Percentiles rank a stretch among this genome's conserved stretches.
These are phyloP conservation scores for Ganoderma multipileum DNA, from an alignment of 1,284 basidiomycete genomes.

Conservation along the genomic window DNA sequence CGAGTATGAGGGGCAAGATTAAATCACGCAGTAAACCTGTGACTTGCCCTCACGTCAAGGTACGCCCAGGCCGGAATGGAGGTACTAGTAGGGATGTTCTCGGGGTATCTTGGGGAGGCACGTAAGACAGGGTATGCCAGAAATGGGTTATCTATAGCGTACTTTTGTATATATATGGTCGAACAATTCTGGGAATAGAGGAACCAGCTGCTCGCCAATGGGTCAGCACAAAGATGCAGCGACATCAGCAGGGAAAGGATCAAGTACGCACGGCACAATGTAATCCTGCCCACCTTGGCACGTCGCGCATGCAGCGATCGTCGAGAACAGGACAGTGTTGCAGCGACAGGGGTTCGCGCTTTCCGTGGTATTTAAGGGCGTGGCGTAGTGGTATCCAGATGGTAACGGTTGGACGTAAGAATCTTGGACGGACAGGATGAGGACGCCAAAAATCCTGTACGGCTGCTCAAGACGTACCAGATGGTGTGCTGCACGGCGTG, in stretches of 20 bases:
- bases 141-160: not conserved
- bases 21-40: not conserved
- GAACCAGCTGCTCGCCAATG: slow-evolving; percentile 13
- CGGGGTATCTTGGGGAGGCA: slow-evolving; percentile 7
- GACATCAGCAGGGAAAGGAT: not conserved
- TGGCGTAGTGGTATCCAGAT: slow-evolving; percentile 20
- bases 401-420: slow-evolving; percentile 21
- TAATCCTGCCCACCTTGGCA: slow-evolving; percentile 19
- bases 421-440: not conserved
- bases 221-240: not conserved
- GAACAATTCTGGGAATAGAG: slow-evolving; percentile 19
- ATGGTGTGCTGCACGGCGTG: slow-evolving; percentile 16
- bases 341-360: slow-evolving; percentile 23
- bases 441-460: not conserved
- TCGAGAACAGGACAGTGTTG: slow-evolving; percentile 25
- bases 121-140: not conserved
- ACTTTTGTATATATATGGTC: slow-evolving; percentile 13
- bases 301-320: slow-evolving; percentile 19
- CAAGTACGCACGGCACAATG: slow-evolving; percentile 13
- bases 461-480: slow-evolving; percentile 10
- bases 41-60: slow-evolving; percentile 20
- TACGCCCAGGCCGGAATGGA: slow-evolving; percentile 27
- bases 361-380: slow-evolving; percentile 8
- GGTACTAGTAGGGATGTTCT: slow-evolving; percentile 17
- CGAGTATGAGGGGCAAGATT: not conserved